These are phyloP conservation scores for Eleusine indica DNA, from an alignment of 176 grass and related monocot species.

Conservation along the genomic window DNA sequence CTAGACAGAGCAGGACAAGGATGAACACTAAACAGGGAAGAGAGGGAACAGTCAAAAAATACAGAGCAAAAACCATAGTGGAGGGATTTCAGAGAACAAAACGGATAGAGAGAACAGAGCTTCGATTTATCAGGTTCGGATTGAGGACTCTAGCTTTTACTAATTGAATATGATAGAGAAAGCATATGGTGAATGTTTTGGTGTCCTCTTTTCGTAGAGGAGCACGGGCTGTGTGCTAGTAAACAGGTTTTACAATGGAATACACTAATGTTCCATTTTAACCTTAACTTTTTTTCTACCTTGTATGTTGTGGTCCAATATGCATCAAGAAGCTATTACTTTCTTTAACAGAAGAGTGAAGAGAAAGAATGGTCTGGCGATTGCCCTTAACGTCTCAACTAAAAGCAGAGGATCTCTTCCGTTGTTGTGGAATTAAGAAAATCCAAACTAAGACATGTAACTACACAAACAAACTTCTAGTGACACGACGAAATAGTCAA, in stretches of 20 bases:
- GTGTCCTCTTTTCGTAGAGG: too few species aligned
- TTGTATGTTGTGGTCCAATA: not conserved
- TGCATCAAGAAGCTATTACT: not conserved
- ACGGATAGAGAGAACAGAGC: too few species aligned
- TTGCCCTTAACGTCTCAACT: not conserved
- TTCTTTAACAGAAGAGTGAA: not conserved
- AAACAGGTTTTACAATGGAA: not conserved
- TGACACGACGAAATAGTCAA: not conserved
- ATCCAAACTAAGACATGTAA: not conserved
- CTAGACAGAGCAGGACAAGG: too few species aligned
- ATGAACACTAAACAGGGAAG: too few species aligned
- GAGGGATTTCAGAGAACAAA: too few species aligned
- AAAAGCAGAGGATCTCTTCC: not conserved
- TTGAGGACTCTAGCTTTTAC: too few species aligned
- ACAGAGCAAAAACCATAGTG: too few species aligned
- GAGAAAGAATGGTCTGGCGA: not conserved
- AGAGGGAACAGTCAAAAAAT: too few species aligned
- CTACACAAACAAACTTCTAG: not conserved
- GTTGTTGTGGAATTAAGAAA: not conserved
- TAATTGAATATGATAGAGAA: too few species aligned
- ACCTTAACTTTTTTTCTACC: not conserved
- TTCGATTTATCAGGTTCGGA: too few species aligned
- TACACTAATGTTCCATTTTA: not conserved
- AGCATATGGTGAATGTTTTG: too few species aligned
- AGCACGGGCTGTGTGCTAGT: too few species aligned